These are phyloP conservation scores for Panaeolus cyanescens DNA, from an alignment of 768 basidiomycete species.

Conservation along the genomic window DNA sequence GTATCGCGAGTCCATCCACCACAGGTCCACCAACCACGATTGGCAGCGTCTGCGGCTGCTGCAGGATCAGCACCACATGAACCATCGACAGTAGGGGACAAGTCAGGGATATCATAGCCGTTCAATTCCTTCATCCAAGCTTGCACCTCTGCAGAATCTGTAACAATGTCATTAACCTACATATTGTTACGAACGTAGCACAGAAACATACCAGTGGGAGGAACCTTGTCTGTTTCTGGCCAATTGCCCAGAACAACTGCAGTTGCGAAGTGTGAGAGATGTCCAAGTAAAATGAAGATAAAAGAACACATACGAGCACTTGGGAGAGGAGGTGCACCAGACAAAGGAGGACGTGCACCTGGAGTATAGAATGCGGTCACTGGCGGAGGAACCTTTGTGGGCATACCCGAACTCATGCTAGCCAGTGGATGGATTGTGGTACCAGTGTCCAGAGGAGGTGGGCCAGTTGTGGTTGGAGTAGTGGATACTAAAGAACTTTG, in stretches of 20 bases:
- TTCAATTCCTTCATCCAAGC: constrained; percentile 79
- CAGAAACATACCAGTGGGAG: constrained; percentile 51
- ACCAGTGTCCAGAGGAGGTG: constrained; percentile 50
- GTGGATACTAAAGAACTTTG: constrained; percentile 10
- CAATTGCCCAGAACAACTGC: constrained; percentile 55
- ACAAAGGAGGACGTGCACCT: constrained; percentile 62
- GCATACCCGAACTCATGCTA: constrained; percentile 65
- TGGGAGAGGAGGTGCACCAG: constrained; percentile 70
- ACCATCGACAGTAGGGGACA: constrained; percentile 67
- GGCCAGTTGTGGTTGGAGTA: constrained; percentile 20
- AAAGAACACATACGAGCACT: constrained; percentile 48
- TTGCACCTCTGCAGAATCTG: constrained; percentile 63
- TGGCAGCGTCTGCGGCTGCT: constrained; percentile 56
- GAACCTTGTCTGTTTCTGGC: constrained; percentile 64
- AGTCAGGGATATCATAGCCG: constrained; percentile 66
- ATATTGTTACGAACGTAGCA: not conserved
- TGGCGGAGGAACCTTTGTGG: constrained; percentile 48
- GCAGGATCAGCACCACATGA: constrained; percentile 62
- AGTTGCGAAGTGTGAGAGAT: constrained; percentile 1
- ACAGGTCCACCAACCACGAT: constrained; percentile 91
- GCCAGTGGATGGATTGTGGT: constrained; percentile 59
- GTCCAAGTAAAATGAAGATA: not conserved
- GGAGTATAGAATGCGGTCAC: constrained; percentile 54
- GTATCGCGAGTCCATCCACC: constrained; percentile 63
- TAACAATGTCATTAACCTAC: not conserved